Evolutionary conservation across 2,329 filamentous ascomycete genomes (phyloP).

Genomic region (Thyridium curvatum): DNA sequence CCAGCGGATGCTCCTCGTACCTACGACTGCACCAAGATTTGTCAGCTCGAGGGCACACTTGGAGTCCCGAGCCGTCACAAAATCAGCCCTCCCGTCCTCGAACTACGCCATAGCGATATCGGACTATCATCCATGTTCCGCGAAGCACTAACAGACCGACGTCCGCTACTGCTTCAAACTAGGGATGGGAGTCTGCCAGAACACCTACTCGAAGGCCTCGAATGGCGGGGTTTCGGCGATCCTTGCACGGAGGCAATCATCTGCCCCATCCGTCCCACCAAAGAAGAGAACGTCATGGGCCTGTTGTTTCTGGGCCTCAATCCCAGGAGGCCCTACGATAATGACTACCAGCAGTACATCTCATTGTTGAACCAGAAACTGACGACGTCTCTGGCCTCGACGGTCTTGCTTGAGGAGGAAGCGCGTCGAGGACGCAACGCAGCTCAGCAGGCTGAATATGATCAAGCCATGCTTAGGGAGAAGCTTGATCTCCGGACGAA

Average conservation of each 20-base stretch:
- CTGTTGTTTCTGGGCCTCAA: conserved; percentile 67
- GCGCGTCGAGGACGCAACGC: conserved; percentile 50
- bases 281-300: conserved; percentile 58
- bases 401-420: conserved; percentile 66
- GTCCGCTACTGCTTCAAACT: conserved; percentile 32
- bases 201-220: conserved; percentile 50
- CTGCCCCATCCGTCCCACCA: conserved; percentile 62
- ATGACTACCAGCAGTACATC: conserved; percentile 65
- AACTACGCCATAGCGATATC: conserved; percentile 26
- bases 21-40: conserved; percentile 25
- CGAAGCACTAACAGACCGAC: conserved; percentile 26
- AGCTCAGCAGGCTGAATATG: conserved; percentile 59
- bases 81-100: conserved; percentile 30
- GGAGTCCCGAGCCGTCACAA: conserved; percentile 37
- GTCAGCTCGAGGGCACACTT: conserved; percentile 36
- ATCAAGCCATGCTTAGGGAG: conserved; percentile 60
- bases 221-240: conserved; percentile 59
- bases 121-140: conserved; percentile 32
- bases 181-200: conserved; percentile 49
- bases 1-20: conserved; percentile 12
- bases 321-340: conserved; percentile 64
- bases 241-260: conserved; percentile 60
- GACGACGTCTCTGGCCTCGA: conserved; percentile 62
- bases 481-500: conserved; percentile 53
- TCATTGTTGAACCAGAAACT: conserved; percentile 49